Percentiles rank a stretch among this genome's conserved stretches.
These are phyloP conservation scores for Dentiscutata heterogama DNA, from an alignment of 371 early-diverging fungal genomes.

Conservation along the genomic window DNA sequence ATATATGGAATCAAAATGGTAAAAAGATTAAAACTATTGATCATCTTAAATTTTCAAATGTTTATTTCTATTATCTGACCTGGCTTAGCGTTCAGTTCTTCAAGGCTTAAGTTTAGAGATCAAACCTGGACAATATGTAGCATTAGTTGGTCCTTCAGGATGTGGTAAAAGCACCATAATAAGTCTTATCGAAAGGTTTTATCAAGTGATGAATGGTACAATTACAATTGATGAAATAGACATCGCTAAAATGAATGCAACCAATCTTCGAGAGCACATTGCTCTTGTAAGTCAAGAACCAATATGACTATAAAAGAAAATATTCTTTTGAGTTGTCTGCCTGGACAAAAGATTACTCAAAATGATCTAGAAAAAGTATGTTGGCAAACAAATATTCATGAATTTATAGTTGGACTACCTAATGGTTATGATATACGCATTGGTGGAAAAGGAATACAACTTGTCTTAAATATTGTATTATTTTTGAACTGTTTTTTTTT, in stretches of 20 bases:
- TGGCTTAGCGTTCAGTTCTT: constrained; percentile 81
- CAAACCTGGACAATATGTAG: constrained; percentile 81
- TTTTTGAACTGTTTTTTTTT: not conserved
- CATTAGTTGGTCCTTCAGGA: constrained; percentile 89
- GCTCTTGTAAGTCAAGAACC: constrained; percentile 92
- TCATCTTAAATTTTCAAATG: constrained; percentile 64
- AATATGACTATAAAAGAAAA: constrained; percentile 85
- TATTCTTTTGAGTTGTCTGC: constrained; percentile 67
- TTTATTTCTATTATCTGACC: constrained; percentile 85
- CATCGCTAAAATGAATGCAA: constrained; percentile 67
- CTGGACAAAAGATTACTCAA: constrained; percentile 46
- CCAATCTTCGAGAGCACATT: constrained; percentile 72
- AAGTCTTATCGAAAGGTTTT: constrained; percentile 88
- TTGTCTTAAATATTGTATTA: constrained; percentile 77
- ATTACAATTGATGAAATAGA: constrained; percentile 78
- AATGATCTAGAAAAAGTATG: constrained; percentile 68
- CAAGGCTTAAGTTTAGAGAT: constrained; percentile 80
- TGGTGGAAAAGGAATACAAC: constrained; percentile 71
- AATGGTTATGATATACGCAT: constrained; percentile 79
- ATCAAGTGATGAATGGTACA: constrained; percentile 77
- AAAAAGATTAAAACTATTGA: constrained; percentile 64
- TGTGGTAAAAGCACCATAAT: constrained; percentile 91
- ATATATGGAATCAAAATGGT: constrained; percentile 55
- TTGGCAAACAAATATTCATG: constrained; percentile 75
- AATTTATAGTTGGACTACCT: constrained; percentile 69